These are phyloP conservation scores for Neoascochyta sp. DNA, from an alignment of 2,329 filamentous ascomycete species.

Conservation along the genomic window DNA sequence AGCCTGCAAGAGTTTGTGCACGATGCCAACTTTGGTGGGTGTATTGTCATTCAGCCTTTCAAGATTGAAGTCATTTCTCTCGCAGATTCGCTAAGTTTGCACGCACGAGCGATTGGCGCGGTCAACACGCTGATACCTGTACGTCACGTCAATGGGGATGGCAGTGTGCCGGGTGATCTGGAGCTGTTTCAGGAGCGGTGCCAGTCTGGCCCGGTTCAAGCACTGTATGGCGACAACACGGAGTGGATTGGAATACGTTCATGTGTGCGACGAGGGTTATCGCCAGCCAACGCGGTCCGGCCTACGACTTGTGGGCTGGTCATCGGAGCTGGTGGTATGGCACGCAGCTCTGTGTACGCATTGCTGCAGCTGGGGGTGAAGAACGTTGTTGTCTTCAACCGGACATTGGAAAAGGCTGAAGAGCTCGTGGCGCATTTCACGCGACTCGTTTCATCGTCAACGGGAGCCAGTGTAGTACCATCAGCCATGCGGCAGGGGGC, in stretches of 20 bases:
- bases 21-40: conserved; percentile 66
- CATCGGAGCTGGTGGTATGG: conserved; percentile 68
- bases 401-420: conserved; percentile 64
- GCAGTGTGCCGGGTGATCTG: conserved; percentile 53
- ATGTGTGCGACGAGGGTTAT: conserved; percentile 68
- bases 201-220: conserved; percentile 62
- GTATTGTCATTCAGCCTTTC: conserved; percentile 69
- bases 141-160: conserved; percentile 56
- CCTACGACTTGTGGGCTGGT: conserved; percentile 52
- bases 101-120: conserved; percentile 71
- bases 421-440: conserved; percentile 68
- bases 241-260: conserved; percentile 78
- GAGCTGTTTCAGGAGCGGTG: conserved; percentile 57
- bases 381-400: conserved; percentile 71
- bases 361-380: conserved; percentile 74
- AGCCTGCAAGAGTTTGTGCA: conserved; percentile 62
- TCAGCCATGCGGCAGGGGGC: conserved; percentile 17
- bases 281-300: conserved; percentile 62
- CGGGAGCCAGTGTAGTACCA: conserved; percentile 14
- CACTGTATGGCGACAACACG: conserved; percentile 74
- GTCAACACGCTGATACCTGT: conserved; percentile 74
- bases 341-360: conserved; percentile 71
- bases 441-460: conserved; percentile 40
- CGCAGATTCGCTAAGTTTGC: conserved; percentile 64
- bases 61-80: conserved; percentile 67